These are phyloP conservation scores for Taphrina pruni DNA, from an alignment of 1,139 yeast species.

Conservation along the genomic window DNA sequence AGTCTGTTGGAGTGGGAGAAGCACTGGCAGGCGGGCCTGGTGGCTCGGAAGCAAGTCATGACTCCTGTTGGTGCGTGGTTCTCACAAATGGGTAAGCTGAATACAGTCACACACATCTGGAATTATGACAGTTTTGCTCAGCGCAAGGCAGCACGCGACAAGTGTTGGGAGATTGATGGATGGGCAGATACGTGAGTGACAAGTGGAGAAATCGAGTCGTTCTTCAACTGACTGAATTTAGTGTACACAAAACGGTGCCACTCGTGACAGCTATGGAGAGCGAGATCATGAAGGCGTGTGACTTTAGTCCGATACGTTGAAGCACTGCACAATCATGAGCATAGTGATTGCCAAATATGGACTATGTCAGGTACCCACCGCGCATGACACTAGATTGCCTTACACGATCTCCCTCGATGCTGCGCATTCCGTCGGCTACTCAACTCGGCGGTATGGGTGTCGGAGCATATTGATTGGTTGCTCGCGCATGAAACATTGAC, in stretches of 20 bases:
- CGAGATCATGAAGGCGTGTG: constrained; percentile 54
- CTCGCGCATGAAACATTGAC: too few relatives aligned
- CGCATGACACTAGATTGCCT: too few relatives aligned
- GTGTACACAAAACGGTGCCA: constrained; percentile 55
- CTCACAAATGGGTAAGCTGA: constrained; percentile 54
- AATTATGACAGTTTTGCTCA: constrained; percentile 57
- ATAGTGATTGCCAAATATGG: too few relatives aligned
- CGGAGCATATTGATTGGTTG: too few relatives aligned
- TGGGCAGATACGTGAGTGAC: constrained; percentile 53
- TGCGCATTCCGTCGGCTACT: too few relatives aligned
- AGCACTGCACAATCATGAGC: neutral
- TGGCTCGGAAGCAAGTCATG: constrained; percentile 57
- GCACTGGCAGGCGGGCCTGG: constrained; percentile 55
- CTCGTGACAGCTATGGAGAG: constrained; percentile 54
- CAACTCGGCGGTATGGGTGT: too few relatives aligned
- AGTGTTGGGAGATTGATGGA: constrained; percentile 57
- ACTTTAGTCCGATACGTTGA: constrained; percentile 51
- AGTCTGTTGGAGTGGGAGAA: constrained; percentile 56
- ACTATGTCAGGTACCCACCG: too few relatives aligned
- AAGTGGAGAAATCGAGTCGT: constrained; percentile 13
- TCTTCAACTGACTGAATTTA: constrained; percentile 3
- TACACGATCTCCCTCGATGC: too few relatives aligned
- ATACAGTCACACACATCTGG: constrained; percentile 56
- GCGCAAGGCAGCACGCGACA: constrained; percentile 54
- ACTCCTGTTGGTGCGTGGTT: constrained; percentile 60